Evolutionary conservation across 306 rosid species (phyloP), one percentile per base, ranked within the genome.

Genomic region (Lupinus albus): DNA sequence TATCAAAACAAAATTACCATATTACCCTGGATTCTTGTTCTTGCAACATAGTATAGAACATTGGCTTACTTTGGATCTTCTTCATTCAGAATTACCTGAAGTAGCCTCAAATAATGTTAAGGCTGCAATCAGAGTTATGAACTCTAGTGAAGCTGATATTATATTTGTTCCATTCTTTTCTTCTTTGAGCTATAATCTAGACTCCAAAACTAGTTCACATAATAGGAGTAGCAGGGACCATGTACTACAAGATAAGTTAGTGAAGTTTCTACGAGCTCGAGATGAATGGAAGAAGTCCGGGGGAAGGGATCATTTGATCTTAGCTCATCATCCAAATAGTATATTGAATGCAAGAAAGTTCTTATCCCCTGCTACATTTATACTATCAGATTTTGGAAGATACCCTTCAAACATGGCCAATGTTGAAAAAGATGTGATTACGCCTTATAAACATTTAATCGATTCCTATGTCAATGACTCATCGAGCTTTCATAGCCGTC

Each of bases 321-420:
- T 90, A 76, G 97, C 92, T 7, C 97, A 90, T 57, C 95, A 90
- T 82, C 97, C 97, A 0, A 90, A 90, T 71, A 90, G 97, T 64
- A 82, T 90, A 85, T 72, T 82, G 73, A 83, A 85, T 50, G 95
- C 92, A 3, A 84, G 97, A 73, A 79, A 38, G 67, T 78, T 84
- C 35, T 58, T 90, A 3, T 90, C 90, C 87, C 84, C 88, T 50
- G 92, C 89, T 6, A 75, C 84, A 4, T 90, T 85, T 61, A 78
- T 90, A 63, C 89, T 90, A 48, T 72, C 97, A 0, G 97, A 90
- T 76, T 90, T 90, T 63, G 97, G 97, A 44, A 87, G 97, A 71
- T 90, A 90, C 61, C 95, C 97, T 82, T 77, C 88, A 0, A 80
- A 76, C 41, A 41, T 90, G 9, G 97, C 97, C 32, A 90, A 90